phyloP scores from a whole-genome alignment of 805 yeast genomes.

The Danielia reshetovae region DNA sequence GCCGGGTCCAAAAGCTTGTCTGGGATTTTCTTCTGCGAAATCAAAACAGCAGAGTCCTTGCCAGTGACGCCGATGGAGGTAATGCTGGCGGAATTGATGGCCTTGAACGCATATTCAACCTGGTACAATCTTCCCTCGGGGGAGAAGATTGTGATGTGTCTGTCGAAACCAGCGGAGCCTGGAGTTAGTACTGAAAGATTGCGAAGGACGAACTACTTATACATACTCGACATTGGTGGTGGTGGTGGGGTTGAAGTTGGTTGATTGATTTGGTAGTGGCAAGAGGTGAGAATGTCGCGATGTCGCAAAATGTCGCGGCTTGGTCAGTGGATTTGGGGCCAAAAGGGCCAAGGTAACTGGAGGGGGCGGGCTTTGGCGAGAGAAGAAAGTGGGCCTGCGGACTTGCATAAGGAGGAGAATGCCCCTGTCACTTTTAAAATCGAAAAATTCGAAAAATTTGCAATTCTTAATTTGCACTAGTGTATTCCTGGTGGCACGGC shows the following conservation, averaged over 20 bases:
- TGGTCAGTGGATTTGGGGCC: no score
- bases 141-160: slow-evolving; percentile 97
- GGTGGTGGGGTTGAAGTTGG: slow-evolving; percentile 1
- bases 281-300: slow-evolving; percentile 2
- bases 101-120: slow-evolving; percentile 97
- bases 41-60: slow-evolving; percentile 77
- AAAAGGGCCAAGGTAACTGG: no score
- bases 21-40: slow-evolving; percentile 94
- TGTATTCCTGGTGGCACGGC: no score
- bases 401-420: no score
- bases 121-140: slow-evolving; percentile 98
- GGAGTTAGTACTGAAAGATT: slow-evolving; percentile 35
- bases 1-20: slow-evolving; percentile 87
- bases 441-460: no score
- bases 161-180: slow-evolving; percentile 93
- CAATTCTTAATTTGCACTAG: no score
- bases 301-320: slow-evolving; percentile 2
- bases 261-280: slow-evolving; percentile 4
- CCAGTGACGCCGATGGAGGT: slow-evolving; percentile 88
- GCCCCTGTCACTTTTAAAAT: no score
- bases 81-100: slow-evolving; percentile 87
- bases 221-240: slow-evolving; percentile 16
- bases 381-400: no score
- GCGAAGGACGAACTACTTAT: background rate
- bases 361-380: no score